Evolutionary conservation across 179 eudicot genomes (phyloP).

Genomic region (Heliamphora ciliata): DNA sequence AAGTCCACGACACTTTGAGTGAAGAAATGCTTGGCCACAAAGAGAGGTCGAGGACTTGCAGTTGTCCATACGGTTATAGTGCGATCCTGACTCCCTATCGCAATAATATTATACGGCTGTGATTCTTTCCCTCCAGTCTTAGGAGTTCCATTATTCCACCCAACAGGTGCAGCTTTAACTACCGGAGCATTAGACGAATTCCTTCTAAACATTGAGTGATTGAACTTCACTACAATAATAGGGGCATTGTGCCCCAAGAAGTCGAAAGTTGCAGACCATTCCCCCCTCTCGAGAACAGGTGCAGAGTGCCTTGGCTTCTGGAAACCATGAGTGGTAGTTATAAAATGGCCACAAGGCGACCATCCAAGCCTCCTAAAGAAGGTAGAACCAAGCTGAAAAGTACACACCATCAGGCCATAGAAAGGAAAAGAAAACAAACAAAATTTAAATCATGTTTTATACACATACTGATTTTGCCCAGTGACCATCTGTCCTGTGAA

Average conservation of each 20-base stretch:
- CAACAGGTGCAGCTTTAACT: constrained; percentile 49
- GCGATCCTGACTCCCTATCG: constrained; percentile 97
- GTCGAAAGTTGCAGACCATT: constrained; percentile 97
- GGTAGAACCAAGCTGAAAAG: constrained; percentile 91
- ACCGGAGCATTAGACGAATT: constrained; percentile 47
- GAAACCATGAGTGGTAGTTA: constrained; percentile 95
- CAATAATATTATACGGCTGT: constrained; percentile 84
- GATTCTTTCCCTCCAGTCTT: constrained; percentile 74
- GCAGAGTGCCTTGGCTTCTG: constrained; percentile 98
- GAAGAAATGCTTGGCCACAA: constrained; percentile 96
- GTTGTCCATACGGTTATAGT: constrained; percentile 98
- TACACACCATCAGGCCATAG: constrained; percentile 16
- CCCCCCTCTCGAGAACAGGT: constrained; percentile 95
- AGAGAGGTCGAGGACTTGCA: constrained; percentile 94
- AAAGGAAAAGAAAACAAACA: constrained; percentile 10
- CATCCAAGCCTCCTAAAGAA: constrained; percentile 97
- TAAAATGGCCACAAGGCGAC: constrained; percentile 98
- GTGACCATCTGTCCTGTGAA: constrained; percentile 94
- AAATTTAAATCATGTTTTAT: not conserved
- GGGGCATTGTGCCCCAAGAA: constrained; percentile 98
- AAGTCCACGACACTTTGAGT: constrained; percentile 93
- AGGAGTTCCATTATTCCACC: constrained; percentile 77
- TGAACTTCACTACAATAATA: constrained; percentile 84
- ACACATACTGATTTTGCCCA: constrained; percentile 92
- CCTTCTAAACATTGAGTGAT: constrained; percentile 85